Evolutionary conservation across 1,139 yeast species (phyloP), one percentile per base, ranked within the genome.

Genomic region (Debaryomycetaceae sp.): DNA sequence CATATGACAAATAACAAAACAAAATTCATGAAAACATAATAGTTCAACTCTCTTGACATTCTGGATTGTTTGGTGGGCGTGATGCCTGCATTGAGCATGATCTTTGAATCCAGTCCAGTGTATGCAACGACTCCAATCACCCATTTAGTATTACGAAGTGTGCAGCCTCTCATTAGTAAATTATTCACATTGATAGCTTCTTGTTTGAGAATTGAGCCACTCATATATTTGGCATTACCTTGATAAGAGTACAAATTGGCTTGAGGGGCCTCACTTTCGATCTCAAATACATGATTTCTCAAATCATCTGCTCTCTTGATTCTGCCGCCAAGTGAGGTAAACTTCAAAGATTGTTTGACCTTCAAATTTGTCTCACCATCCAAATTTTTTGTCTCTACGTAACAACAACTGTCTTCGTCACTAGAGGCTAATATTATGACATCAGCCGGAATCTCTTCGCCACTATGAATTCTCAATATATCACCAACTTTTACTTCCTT

Each of bases 281-380:
- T 58, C 48, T 68, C 66, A 51, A 79, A 77, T 27, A 61, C 61
- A 43, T 63, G 62, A 42, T 62, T 52, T 34, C 67, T 63, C 42
- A 79, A 60, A 53, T 79, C 83, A 45, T 70, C 70, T 6, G 81
- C 79, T 39, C 60, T 66, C 38, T 51, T 56, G 36, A 72, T 65
- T 42, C 63, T 63, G n/a, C 58, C 49, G 9, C 63, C 64, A 36
- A 57, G 64, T 27, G 65, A 60, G 13, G 72, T 71, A 51, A 72
- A 76, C 45, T 74, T 68, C 48, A 80, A 56, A 3, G 82, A 71
- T 48, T 70, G 75, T 54, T 75, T 76, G n/a, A 72, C 76, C 57
- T 79, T 80, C 53, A 80, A 65, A 53, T 80, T 80, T 3, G 84
- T 80, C 60, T 80, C 85, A 57, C 85, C 85, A 59, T 80, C 85